Percentiles rank a stretch among this genome's conserved stretches.
phyloP scores from a whole-genome alignment of 2,329 filamentous ascomycete genomes.

The Aspergillus fructus region DNA sequence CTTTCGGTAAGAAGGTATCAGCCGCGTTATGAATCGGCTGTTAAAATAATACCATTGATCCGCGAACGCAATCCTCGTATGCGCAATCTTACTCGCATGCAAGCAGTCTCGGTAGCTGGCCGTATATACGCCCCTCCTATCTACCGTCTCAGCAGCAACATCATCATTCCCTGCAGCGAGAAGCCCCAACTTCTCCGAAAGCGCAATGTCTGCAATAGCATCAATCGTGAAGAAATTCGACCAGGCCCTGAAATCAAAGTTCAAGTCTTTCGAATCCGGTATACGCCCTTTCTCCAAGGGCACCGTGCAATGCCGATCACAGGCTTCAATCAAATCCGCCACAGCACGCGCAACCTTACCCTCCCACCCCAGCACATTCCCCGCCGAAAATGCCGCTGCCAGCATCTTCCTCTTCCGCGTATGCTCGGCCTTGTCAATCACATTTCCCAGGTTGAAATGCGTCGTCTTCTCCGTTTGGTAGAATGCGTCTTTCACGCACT shows the following conservation, averaged over 20 bases:
- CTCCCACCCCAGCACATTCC: constrained; percentile 56
- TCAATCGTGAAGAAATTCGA: constrained; percentile 58
- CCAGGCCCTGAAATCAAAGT: constrained; percentile 52
- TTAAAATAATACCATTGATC: no score
- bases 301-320: constrained; percentile 42
- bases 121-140: no score
- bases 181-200: constrained; percentile 52
- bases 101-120: no score
- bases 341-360: constrained; percentile 55
- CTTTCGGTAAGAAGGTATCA: no score
- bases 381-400: constrained; percentile 52
- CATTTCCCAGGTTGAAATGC: constrained; percentile 54
- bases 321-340: constrained; percentile 43
- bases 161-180: constrained; percentile 47
- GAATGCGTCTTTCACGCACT: constrained; percentile 51
- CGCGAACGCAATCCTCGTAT: no score
- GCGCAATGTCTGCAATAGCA: constrained; percentile 58
- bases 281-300: constrained; percentile 18
- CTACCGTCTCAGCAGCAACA: no score
- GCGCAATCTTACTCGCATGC: no score
- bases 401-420: constrained; percentile 52
- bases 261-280: constrained; percentile 25
- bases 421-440: constrained; percentile 53
- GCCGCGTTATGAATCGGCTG: no score
- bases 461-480: constrained; percentile 48